phyloP scores from a whole-genome alignment of 176 grass and related monocot genomes.

The Stipa capillata region DNA sequence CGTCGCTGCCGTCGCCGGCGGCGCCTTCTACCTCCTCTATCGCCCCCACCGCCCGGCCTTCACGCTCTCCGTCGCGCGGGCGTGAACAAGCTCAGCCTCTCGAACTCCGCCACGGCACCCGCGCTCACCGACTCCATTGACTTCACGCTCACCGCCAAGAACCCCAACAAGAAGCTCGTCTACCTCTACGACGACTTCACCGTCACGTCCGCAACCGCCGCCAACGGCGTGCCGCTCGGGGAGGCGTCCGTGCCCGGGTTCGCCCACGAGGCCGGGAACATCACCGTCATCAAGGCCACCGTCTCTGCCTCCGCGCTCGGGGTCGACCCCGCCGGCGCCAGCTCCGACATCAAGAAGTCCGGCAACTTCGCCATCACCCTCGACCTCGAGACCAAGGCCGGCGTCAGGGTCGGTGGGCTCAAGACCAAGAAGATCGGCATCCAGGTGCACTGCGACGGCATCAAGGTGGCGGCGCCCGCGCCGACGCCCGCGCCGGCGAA shows the following conservation, averaged over 20 bases:
- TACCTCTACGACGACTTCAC: slow-evolving; percentile 90
- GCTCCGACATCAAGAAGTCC: slow-evolving; percentile 75
- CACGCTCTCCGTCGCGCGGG: slow-evolving; percentile 52
- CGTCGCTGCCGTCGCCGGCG: slow-evolving; percentile 57
- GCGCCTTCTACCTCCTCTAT: slow-evolving; percentile 85
- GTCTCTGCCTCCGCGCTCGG: slow-evolving; percentile 40
- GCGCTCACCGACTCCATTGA: slow-evolving; percentile 57
- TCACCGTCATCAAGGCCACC: slow-evolving; percentile 58
- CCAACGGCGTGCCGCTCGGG: slow-evolving; percentile 59
- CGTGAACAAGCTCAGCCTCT: slow-evolving; percentile 57
- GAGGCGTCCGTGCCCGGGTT: slow-evolving; percentile 67
- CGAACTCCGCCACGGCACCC: slow-evolving; percentile 38
- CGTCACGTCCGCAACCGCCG: slow-evolving; percentile 41
- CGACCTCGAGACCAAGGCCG: slow-evolving; percentile 86
- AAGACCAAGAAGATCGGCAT: slow-evolving; percentile 87
- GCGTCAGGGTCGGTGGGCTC: slow-evolving; percentile 57
- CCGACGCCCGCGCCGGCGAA: slow-evolving; percentile 24
- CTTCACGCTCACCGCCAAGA: slow-evolving; percentile 59
- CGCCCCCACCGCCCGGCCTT: slow-evolving; percentile 81
- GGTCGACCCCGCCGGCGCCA: slow-evolving; percentile 57
- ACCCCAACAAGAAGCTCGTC: slow-evolving; percentile 94
- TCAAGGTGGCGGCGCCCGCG: slow-evolving; percentile 38
- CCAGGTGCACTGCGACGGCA: slow-evolving; percentile 65
- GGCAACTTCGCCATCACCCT: slow-evolving; percentile 51
- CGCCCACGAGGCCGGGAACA: slow-evolving; percentile 67